These are phyloP conservation scores for Trametes maxima DNA, from an alignment of 768 basidiomycete genomes.

Conservation along the genomic window DNA sequence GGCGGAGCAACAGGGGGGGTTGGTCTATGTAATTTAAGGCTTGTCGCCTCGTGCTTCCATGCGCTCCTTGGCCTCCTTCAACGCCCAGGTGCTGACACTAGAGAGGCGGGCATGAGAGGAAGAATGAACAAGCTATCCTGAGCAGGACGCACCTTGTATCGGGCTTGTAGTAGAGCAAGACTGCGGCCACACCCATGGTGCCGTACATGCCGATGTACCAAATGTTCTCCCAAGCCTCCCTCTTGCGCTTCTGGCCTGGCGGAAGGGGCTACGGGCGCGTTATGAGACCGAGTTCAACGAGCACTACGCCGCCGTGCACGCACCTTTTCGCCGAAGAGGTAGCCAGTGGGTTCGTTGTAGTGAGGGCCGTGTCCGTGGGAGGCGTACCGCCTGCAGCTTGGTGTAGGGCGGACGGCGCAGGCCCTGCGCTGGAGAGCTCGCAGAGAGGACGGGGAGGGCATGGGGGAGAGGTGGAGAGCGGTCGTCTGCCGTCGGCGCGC, in stretches of 20 bases:
- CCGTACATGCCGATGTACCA: constrained; percentile 96
- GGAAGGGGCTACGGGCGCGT: constrained; percentile 58
- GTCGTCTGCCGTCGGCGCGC: background rate
- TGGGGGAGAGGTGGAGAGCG: constrained; percentile 29
- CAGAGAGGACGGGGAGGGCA: constrained; percentile 52
- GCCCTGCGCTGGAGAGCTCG: constrained; percentile 45
- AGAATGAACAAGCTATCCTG: background rate
- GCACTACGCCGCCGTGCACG: constrained; percentile 15
- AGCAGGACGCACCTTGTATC: constrained; percentile 75
- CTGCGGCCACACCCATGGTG: constrained; percentile 70
- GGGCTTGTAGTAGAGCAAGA: constrained; percentile 89
- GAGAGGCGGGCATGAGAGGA: background rate
- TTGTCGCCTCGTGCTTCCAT: constrained; percentile 93
- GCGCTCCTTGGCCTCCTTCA: constrained; percentile 84
- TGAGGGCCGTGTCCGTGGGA: constrained; percentile 80
- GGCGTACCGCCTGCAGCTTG: constrained; percentile 42
- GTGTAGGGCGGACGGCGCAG: constrained; percentile 27
- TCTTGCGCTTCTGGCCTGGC: constrained; percentile 81
- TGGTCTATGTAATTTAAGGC: constrained; percentile 58
- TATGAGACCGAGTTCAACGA: background rate
- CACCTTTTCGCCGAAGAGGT: constrained; percentile 90
- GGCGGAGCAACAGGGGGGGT: constrained; percentile 22
- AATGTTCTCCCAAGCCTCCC: constrained; percentile 88
- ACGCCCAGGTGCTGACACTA: constrained; percentile 92
- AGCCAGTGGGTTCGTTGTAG: constrained; percentile 88